Evolutionary conservation across 2,329 filamentous ascomycete species (phyloP).

Genomic region (Fusarium camptoceras): DNA sequence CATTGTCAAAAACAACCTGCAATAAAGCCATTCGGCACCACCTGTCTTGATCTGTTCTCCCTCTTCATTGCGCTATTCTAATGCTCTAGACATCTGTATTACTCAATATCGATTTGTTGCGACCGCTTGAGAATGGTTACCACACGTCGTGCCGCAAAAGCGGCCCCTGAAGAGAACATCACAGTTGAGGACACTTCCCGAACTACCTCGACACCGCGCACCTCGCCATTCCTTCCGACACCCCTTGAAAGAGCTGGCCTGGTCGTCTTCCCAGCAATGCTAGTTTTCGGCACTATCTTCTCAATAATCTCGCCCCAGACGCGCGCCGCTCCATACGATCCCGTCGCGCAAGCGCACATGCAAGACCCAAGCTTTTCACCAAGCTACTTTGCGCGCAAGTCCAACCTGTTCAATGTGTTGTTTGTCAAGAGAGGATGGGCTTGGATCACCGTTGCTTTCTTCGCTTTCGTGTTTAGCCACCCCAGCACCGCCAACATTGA

Average conservation of each 20-base stretch:
- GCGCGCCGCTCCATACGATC: constrained; percentile 72
- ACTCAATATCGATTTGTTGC: background rate
- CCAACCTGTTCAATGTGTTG: constrained; percentile 89
- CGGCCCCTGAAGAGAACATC: constrained; percentile 28
- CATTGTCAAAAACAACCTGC: constrained; percentile 33
- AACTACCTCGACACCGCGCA: constrained; percentile 51
- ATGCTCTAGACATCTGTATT: background rate
- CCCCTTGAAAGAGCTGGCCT: constrained; percentile 74
- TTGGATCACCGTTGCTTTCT: constrained; percentile 85
- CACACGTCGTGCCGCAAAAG: constrained; percentile 43
- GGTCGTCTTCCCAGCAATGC: constrained; percentile 78
- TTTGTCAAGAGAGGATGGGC: constrained; percentile 97
- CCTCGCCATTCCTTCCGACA: constrained; percentile 75
- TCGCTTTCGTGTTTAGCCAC: constrained; percentile 76
- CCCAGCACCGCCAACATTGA: constrained; percentile 58
- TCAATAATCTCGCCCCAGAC: constrained; percentile 79
- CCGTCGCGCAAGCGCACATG: constrained; percentile 71
- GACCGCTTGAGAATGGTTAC: constrained; percentile 42
- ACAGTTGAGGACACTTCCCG: constrained; percentile 26
- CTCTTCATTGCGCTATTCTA: background rate
- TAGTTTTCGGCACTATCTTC: constrained; percentile 86
- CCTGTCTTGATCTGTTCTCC: background rate
- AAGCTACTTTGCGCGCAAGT: constrained; percentile 93
- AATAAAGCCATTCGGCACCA: constrained; percentile 20
- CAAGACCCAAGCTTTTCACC: constrained; percentile 68